A percentile compares a stretch with the other conserved stretches of the same genome.
Evolutionary conservation across 1,139 yeast species (phyloP).

Genomic region (Schwanniomyces etchellsii): DNA sequence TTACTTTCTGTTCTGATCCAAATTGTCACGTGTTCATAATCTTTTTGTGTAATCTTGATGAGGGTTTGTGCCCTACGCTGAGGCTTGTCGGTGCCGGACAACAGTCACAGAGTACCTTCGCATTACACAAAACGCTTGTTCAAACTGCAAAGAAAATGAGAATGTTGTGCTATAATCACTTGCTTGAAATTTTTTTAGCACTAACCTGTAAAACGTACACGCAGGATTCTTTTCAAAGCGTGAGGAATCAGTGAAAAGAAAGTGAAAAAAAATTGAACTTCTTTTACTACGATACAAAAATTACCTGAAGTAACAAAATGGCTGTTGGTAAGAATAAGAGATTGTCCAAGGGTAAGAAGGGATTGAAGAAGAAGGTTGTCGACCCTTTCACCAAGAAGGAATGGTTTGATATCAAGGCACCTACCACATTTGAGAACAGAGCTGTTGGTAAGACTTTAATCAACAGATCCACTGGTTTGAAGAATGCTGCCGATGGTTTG

Average conservation of each 20-base stretch:
- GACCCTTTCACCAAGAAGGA: constrained; percentile 51
- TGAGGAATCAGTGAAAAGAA: constrained; percentile 2
- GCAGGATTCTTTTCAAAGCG: constrained; percentile 1
- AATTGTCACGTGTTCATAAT: no score
- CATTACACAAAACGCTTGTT: no score
- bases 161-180: no score
- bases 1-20: no score
- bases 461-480: constrained; percentile 48
- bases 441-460: constrained; percentile 48
- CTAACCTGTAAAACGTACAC: no score
- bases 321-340: constrained; percentile 53
- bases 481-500: constrained; percentile 48
- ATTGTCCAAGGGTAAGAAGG: constrained; percentile 50
- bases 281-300: not conserved
- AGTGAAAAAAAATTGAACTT: constrained; percentile 2
- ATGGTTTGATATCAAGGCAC: constrained; percentile 50
- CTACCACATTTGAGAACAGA: constrained; percentile 47
- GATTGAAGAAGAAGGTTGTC: constrained; percentile 48
- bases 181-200: no score
- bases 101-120: no score
- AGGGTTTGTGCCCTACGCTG: no score
- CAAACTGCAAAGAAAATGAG: no score
- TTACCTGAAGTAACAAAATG: constrained; percentile 18
- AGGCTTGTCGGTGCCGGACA: no score
- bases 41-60: no score